These are phyloP conservation scores for Xerophyta viscosa DNA, from an alignment of 106 monocot genomes.

Conservation along the genomic window DNA sequence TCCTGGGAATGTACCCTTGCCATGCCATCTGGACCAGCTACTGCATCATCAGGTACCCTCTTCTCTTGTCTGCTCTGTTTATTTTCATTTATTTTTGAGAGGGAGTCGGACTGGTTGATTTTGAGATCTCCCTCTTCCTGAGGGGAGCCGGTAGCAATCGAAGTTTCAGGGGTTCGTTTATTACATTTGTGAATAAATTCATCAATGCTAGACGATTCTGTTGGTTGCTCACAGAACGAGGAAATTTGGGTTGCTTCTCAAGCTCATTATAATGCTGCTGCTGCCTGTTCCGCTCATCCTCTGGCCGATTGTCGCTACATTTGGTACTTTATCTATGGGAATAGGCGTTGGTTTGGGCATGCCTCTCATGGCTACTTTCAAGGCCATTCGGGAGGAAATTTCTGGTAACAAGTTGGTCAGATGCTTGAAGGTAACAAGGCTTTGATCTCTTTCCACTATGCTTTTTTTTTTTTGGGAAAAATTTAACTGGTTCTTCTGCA, in stretches of 20 bases:
- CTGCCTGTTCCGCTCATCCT: conserved; percentile 8
- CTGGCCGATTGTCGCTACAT: conserved; percentile 12
- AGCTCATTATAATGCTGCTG: conserved; percentile 15
- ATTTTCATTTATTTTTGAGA: no score
- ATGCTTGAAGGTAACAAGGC: conserved; percentile 17
- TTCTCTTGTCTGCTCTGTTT: background rate
- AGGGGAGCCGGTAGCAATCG: no score
- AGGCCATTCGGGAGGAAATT: conserved; percentile 11
- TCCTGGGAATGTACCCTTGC: conserved; percentile 19
- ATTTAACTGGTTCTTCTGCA: background rate
- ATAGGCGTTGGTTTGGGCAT: conserved; percentile 11
- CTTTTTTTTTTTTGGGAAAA: background rate
- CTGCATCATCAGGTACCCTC: conserved; percentile 13
- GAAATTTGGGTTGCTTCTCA: conserved; percentile 16
- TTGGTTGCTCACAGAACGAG: conserved; percentile 12
- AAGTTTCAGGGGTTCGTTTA: background rate
- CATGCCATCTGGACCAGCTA: conserved; percentile 30
- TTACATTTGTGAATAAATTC: background rate
- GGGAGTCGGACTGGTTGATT: background rate
- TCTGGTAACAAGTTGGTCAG: conserved; percentile 1
- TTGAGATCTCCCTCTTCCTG: no score
- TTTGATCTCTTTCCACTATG: background rate
- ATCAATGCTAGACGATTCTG: background rate
- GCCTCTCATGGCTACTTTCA: conserved; percentile 28
- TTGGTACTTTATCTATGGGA: conserved; percentile 12